phyloP scores from a whole-genome alignment of 2,329 filamentous ascomycete genomes.

The Verticillium zaregamsianum region DNA sequence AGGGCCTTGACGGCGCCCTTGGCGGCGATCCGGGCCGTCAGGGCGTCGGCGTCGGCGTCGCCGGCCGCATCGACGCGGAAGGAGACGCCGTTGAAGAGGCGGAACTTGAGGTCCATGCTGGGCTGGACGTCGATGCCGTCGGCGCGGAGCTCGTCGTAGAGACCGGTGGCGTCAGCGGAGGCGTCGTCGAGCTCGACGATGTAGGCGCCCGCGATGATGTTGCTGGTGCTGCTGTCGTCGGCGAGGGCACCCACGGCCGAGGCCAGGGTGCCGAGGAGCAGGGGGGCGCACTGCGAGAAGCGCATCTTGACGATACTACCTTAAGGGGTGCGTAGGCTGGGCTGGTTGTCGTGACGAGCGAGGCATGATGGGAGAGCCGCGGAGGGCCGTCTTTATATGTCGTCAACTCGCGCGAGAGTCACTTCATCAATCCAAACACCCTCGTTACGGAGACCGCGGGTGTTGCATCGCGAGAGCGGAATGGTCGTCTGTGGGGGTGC shows the following conservation, averaged over 20 bases:
- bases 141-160: conserved; percentile 14
- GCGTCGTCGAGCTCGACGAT: conserved; percentile 19
- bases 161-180: conserved; percentile 6
- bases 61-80: conserved; percentile 19
- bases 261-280: background rate
- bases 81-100: conserved; percentile 21
- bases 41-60: conserved; percentile 15
- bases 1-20: conserved; percentile 20
- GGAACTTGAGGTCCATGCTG: conserved; percentile 16
- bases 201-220: conserved; percentile 16
- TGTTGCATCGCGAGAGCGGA: background rate
- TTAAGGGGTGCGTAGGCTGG: background rate
- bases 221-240: background rate
- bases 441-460: background rate
- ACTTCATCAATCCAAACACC: background rate
- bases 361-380: background rate
- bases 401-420: background rate
- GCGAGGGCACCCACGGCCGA: background rate
- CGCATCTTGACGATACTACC: background rate
- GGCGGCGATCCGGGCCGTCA: conserved; percentile 15
- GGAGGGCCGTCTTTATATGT: background rate
- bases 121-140: conserved; percentile 12
- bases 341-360: background rate
- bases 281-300: background rate
- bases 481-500: background rate